Evolutionary conservation across 768 basidiomycete genomes (phyloP), one percentile per base, ranked within the genome.

Genomic region (Leccinum broughii): DNA sequence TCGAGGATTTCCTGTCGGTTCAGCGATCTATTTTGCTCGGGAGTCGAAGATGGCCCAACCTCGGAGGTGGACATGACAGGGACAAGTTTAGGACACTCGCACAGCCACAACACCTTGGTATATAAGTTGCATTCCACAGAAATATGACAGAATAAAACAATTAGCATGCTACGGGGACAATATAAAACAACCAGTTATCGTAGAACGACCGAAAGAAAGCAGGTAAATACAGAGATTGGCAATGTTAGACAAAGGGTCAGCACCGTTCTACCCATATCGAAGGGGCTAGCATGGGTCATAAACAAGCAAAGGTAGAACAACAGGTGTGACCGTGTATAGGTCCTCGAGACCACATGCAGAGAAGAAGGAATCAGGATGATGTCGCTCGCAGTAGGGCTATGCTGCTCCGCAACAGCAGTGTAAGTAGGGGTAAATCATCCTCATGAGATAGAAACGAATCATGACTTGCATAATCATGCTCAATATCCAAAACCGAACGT

Each of bases 1-100:
- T 93, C 90, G 14, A 92, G 83, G 14, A 93, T 80, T 13, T 80
- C 68, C 68, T 93, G 92, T 14, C 80, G 77, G 70, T 89, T 89
- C 58, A 93, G 78, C 17, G 92, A 93, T 26, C 81, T 83, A 63
- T 78, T 76, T 24, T 68, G 53, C 51, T 32, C 51, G 0, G 61
- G 51, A 1, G 73, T 66, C 11, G 74, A 68, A 4, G 71, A 70
- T 17, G 73, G 68, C 14, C 63, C 66, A 52, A 59, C 62, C 28
- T 68, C 62, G 3, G 77, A 65, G 8, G 68, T 68, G 13, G 77
- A 72, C 75, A 78, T 76, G 69, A 51, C 32, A 7, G 55, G 75
- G 62, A 54, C 20, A 8, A 8, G 56, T 24, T 51, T 26, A 3
- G 15, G 50, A 59, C 28, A 61, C 34, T 10, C 20, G 17, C 60